Evolutionary conservation across 108 stramenopile genomes (phyloP), one percentile per base, ranked within the genome.

Genomic region (Seminavis robusta): DNA sequence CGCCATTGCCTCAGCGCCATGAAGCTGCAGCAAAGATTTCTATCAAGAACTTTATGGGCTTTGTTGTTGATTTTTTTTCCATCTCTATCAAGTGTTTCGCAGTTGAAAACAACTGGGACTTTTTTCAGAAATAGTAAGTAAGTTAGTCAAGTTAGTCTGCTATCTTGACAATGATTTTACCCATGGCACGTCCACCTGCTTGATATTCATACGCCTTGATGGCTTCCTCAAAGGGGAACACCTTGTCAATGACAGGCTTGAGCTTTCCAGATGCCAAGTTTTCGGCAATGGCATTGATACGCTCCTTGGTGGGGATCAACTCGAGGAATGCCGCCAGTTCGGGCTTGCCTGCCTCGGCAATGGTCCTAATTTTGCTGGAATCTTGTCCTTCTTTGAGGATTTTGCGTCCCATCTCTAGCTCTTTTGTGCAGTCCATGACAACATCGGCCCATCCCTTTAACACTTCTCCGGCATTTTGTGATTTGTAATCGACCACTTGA

Each of bases 121-220:
- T n/a, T n/a, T n/a, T n/a, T n/a, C n/a, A n/a, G n/a, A n/a, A n/a
- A n/a, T n/a, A n/a, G n/a, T n/a, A n/a, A n/a, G n/a, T n/a, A n/a
- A n/a, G n/a, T n/a, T n/a, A n/a, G n/a, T n/a, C n/a, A n/a, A n/a
- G n/a, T n/a, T n/a, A n/a, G n/a, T n/a, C n/a, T n/a, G n/a, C n/a
- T n/a, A n/a, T n/a, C n/a, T n/a, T n/a, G 4, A 54, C 17, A 34
- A 59, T 6, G 28, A 59, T 44, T 25, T 59, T 59, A 33, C 57
- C 57, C 19, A 8, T 46, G 9, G 57, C 57, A 48, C 47, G 57
- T 4, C 57, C 57, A 9, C 20, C 6, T 26, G 45, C 57, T 5
- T 46, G 8, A 20, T 59, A 59, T 4, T 36, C 19, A n/a, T 38
- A 46, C 23, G 44, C 57, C 7, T 31, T 11, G 13, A 23, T 16